These are phyloP conservation scores for Stemphylium beticola DNA, from an alignment of 2,329 filamentous ascomycete species.

Conservation along the genomic window DNA sequence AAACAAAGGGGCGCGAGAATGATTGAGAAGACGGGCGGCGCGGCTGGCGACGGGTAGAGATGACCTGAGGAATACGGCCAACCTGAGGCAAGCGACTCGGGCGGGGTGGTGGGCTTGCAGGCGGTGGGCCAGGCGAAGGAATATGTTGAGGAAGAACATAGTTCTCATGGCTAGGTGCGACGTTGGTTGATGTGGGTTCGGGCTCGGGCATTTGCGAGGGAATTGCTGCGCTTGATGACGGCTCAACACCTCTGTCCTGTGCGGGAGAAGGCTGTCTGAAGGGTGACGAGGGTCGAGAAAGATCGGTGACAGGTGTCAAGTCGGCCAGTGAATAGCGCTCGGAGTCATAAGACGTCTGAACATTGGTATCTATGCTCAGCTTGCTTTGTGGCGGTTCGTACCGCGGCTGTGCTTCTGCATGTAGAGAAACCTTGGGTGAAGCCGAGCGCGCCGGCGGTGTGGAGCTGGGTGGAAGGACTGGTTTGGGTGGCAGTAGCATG, in stretches of 20 bases:
- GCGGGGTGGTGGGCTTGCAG: conserved; percentile 45
- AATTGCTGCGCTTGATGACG: not conserved
- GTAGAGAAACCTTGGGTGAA: conserved; percentile 47
- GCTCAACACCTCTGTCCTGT: conserved; percentile 5
- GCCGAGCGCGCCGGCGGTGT: conserved; percentile 37
- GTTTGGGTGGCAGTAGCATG: conserved; percentile 48
- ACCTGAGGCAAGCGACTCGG: conserved; percentile 78
- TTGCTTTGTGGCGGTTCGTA: conserved; percentile 20
- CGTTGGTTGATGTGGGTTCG: not conserved
- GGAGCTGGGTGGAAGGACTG: conserved; percentile 38
- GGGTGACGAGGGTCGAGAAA: conserved; percentile 41
- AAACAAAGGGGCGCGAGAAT: conserved; percentile 80
- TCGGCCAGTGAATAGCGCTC: conserved; percentile 31
- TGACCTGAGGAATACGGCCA: conserved; percentile 83
- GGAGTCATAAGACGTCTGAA: conserved; percentile 13
- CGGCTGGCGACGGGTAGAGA: conserved; percentile 68
- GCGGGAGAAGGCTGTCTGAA: conserved; percentile 26
- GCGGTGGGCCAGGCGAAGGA: conserved; percentile 34
- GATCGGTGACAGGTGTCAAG: conserved; percentile 43
- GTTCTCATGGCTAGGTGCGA: conserved; percentile 5
- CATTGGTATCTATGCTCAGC: conserved; percentile 30
- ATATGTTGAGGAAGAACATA: conserved; percentile 14
- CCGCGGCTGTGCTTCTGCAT: conserved; percentile 24
- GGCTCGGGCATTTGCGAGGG: not conserved
- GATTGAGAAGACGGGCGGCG: conserved; percentile 75